Evolutionary conservation across 2,329 filamentous ascomycete genomes (phyloP), one percentile per base, ranked within the genome.

Genomic region (Neopestalotiopsis sp.): DNA sequence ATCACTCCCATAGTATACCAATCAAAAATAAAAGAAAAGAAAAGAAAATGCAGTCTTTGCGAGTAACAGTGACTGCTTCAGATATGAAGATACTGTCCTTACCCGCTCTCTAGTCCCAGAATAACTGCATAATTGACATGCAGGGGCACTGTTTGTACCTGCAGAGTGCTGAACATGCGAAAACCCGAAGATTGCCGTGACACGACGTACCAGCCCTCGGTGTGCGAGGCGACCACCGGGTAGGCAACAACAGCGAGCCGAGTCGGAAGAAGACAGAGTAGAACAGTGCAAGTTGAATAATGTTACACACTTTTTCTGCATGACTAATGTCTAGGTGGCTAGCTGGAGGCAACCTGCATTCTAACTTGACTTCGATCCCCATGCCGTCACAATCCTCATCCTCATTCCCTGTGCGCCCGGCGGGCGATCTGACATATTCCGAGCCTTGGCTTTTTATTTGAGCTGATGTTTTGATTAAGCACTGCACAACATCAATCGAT

Each of bases 81-180:
- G n/a, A 38, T 10, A 52, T 7, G 45, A 17, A 4, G 45, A 52
- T 24, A 24, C 17, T 52, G 45, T 20, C 45, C n/a, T n/a, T 52
- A 52, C 10, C 45, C 45, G n/a, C 12, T 14, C 17, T 38, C 28
- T 32, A 28, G 58, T 60, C 24, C 24, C 28, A 14, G 7, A 60
- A 60, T 30, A 60, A 60, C 6, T 14, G 3, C 4, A 38, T 12
- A 34, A 13, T 60, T 30, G 58, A 60, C 58, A 63, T 24, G 60
- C 38, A 42, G 34, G 20, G 45, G 45, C 20, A 10, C 38, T 65
- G 40, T 49, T 45, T 66, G 65, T 67, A 60, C 65, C 52, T 60
- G 65, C 56, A 59, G 65, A 32, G 56, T 9, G 65, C 65, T 67
- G 65, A 49, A 67, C 28, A 30, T 60, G 65, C 56, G 58, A n/a